Conservation (phyloP, 2,329 filamentous ascomycete genomes). For the Epichloe baconii region DNA sequence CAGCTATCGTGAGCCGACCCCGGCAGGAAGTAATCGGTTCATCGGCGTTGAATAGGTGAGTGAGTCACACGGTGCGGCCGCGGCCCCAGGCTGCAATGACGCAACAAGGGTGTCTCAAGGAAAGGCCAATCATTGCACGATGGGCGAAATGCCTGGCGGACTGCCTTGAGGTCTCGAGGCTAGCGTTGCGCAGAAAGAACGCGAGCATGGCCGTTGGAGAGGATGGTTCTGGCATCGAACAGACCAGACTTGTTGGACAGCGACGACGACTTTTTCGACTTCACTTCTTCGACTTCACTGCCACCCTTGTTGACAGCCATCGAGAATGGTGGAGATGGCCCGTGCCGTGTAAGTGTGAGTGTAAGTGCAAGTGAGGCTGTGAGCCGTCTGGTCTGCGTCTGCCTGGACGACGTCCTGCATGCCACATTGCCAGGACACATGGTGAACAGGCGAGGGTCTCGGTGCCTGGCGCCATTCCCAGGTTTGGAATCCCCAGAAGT, state of each 20-base stretch:
- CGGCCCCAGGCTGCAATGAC: not conserved
- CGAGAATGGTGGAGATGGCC: not conserved
- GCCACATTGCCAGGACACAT: not conserved
- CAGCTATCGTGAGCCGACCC: not conserved
- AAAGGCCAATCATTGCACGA: no score
- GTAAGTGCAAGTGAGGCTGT: not conserved
- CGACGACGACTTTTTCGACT: not conserved
- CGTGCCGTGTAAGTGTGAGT: not conserved
- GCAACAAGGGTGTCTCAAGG: no score
- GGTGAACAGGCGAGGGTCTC: not conserved
- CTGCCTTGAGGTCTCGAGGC: not conserved
- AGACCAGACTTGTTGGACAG: no score
- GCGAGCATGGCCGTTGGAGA: no score
- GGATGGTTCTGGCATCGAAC: no score
- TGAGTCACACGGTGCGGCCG: not conserved
- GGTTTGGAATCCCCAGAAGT: not conserved
- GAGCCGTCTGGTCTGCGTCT: not conserved
- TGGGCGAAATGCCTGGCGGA: constrained; percentile 4
- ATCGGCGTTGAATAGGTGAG: not conserved
- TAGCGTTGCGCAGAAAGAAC: not conserved
- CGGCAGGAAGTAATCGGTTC: not conserved
- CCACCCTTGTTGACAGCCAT: not conserved
- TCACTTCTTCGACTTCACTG: not conserved
- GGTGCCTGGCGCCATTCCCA: not conserved
- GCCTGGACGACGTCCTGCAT: not conserved